Conservation (phyloP, 306 rosid species). For the Lithocarpus polystachyus region DNA sequence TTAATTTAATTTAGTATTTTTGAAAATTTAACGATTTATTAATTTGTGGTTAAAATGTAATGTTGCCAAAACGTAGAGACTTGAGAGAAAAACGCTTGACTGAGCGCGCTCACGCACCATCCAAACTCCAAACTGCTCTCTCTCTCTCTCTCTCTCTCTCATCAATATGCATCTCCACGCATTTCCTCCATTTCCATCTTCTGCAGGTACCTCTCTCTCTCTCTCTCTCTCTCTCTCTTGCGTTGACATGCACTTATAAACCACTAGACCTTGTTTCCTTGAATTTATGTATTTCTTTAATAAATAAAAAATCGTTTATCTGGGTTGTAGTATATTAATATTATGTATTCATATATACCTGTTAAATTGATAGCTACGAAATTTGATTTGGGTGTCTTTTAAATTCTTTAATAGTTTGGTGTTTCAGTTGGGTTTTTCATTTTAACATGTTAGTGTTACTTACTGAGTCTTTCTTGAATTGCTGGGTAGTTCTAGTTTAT, state of each 20-base stretch:
- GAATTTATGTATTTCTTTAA: background rate
- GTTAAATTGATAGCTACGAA: background rate
- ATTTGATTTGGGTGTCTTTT: background rate
- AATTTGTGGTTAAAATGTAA: no score
- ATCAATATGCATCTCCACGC: slow-evolving; percentile 16
- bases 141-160: no score
- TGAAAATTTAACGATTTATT: no score
- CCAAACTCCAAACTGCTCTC: no score
- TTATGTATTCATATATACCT: background rate
- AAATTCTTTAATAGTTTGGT: background rate
- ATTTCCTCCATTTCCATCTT: slow-evolving; percentile 13
- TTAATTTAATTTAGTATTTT: no score
- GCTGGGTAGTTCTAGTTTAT: background rate
- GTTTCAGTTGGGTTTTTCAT: background rate
- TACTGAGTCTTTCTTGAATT: background rate
- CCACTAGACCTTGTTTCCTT: background rate
- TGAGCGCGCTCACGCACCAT: background rate
- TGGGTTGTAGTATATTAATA: background rate
- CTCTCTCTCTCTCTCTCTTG: background rate
- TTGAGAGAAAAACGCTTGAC: no score
- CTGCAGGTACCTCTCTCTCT: slow-evolving; percentile 12
- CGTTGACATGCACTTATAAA: background rate
- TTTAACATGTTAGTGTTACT: background rate
- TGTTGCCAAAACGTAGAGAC: no score
- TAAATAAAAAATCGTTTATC: background rate